Percentiles rank a stretch among this genome's conserved stretches.
Evolutionary conservation across 1,284 basidiomycete genomes (phyloP).

Genomic region (Pseudozyma sp.): DNA sequence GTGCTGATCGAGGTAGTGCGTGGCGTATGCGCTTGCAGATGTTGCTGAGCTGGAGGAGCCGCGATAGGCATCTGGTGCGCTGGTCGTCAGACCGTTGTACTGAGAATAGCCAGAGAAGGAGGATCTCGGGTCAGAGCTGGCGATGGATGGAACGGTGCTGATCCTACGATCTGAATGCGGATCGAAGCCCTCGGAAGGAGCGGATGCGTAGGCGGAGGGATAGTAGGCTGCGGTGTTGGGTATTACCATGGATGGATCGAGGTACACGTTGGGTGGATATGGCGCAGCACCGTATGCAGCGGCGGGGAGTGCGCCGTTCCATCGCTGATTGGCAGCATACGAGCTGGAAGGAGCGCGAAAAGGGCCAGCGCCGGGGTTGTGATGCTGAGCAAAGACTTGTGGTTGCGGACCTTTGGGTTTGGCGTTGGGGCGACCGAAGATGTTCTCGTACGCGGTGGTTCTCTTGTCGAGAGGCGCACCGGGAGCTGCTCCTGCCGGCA

Average conservation of each 20-base stretch:
- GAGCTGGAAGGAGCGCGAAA: conserved; percentile 42
- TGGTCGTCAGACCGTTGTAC: conserved; percentile 31
- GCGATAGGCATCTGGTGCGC: conserved; percentile 44
- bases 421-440: conserved; percentile 63
- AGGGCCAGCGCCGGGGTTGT: conserved; percentile 10
- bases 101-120: conserved; percentile 34
- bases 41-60: conserved; percentile 14
- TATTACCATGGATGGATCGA: conserved; percentile 29
- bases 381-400: conserved; percentile 23
- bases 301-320: conserved; percentile 30
- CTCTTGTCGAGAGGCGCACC: conserved; percentile 59
- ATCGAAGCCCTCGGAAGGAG: conserved; percentile 19
- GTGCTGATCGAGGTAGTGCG: conserved; percentile 39
- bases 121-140: conserved; percentile 26
- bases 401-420: conserved; percentile 59
- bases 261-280: conserved; percentile 23
- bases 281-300: conserved; percentile 15
- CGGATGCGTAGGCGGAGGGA: conserved; percentile 21
- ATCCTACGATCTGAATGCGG: conserved; percentile 28
- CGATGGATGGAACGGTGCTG: conserved; percentile 32
- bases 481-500: conserved; percentile 46
- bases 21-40: conserved; percentile 44
- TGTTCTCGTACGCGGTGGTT: conserved; percentile 65
- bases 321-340: conserved; percentile 42
- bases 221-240: conserved; percentile 25